Percentiles rank a stretch among this genome's conserved stretches.
Conservation (phyloP, 2,329 filamentous ascomycete genomes). For the Claviceps cyperi region DNA sequence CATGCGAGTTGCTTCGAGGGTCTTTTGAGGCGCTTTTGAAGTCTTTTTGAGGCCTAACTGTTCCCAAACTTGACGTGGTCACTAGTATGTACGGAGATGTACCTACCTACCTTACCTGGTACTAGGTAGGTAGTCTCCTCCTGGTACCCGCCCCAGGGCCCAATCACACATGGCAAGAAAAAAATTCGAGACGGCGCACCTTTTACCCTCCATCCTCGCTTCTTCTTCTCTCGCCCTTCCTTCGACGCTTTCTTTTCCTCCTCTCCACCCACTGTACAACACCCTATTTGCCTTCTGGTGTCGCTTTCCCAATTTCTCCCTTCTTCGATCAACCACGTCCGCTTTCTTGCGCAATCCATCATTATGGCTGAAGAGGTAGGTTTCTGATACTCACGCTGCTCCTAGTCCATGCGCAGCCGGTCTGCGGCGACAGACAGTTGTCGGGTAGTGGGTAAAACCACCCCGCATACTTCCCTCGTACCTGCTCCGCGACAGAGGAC, state of each 20-base stretch:
- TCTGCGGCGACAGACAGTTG: slow-evolving; percentile 10
- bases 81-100: too few species aligned
- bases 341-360: slow-evolving; percentile 29
- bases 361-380: slow-evolving; percentile 47
- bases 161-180: slow-evolving; percentile 25
- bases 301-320: slow-evolving; percentile 13
- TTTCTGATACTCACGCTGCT: slow-evolving; percentile 8
- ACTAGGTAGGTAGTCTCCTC: not conserved
- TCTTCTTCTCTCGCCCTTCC: slow-evolving; percentile 15
- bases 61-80: too few species aligned
- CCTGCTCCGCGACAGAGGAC: slow-evolving; percentile 19
- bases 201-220: slow-evolving; percentile 13
- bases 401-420: slow-evolving; percentile 11
- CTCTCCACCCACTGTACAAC: slow-evolving; percentile 10
- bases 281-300: slow-evolving; percentile 9
- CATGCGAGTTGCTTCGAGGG: too few species aligned
- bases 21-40: too few species aligned
- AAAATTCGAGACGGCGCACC: slow-evolving; percentile 19
- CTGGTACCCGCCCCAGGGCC: slow-evolving; percentile 11
- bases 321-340: slow-evolving; percentile 14
- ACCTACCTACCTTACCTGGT: too few species aligned
- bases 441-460: slow-evolving; percentile 20
- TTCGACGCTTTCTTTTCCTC: slow-evolving; percentile 4
- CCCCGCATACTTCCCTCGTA: slow-evolving; percentile 30
- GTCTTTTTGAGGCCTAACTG: too few species aligned